Evolutionary conservation across 371 early-diverging fungal species (phyloP).

Genomic region (Syncephalastrum racemosum): DNA sequence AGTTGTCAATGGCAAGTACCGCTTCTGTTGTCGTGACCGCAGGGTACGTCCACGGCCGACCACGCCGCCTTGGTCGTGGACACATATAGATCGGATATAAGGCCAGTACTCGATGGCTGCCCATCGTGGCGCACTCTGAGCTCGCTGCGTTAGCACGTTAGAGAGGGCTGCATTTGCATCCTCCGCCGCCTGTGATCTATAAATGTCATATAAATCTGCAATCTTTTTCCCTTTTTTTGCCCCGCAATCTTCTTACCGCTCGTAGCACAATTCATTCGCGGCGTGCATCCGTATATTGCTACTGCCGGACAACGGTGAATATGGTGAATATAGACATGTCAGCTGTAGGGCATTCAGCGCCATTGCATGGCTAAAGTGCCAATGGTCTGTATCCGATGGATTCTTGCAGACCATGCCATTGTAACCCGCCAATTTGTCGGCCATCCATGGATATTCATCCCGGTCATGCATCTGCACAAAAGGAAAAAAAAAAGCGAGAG

Average conservation of each 20-base stretch:
- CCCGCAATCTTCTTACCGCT: neutral
- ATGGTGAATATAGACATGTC: neutral
- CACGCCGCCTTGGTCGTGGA: constrained; percentile 15
- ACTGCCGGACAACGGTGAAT: neutral
- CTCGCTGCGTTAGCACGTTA: constrained; percentile 12
- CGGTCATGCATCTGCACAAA: constrained; percentile 20
- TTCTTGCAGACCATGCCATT: constrained; percentile 13
- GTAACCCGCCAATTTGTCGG: constrained; percentile 2
- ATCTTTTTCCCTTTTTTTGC: neutral
- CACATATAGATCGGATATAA: constrained; percentile 19
- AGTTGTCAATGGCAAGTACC: too few relatives aligned
- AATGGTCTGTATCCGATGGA: constrained; percentile 21
- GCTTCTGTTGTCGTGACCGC: too few relatives aligned
- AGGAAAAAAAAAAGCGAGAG: too few relatives aligned
- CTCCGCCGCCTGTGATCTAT: neutral
- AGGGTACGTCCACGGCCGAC: too few relatives aligned
- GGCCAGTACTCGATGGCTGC: constrained; percentile 26
- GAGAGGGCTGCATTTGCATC: constrained; percentile 7
- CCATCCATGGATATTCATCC: constrained; percentile 18
- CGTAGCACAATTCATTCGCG: constrained; percentile 5
- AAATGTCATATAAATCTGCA: neutral
- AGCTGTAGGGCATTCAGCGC: constrained; percentile 4
- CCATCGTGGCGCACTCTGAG: constrained; percentile 1
- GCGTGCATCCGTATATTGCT: constrained; percentile 2
- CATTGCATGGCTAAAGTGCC: constrained; percentile 18